phyloP scores from a whole-genome alignment of 2,329 filamentous ascomycete species.

The Exophiala xenobiotica region DNA sequence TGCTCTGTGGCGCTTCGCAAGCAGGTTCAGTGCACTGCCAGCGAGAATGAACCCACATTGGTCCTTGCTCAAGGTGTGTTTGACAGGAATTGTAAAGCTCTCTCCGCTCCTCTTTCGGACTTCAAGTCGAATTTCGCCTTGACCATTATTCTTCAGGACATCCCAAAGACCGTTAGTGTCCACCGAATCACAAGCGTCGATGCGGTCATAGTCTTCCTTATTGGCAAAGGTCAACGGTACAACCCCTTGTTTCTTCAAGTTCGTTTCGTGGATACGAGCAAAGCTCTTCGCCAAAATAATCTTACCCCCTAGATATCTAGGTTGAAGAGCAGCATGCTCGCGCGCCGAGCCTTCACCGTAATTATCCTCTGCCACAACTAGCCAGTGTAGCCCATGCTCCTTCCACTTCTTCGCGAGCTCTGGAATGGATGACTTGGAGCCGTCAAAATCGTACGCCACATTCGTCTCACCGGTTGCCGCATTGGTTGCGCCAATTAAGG shows the following conservation, averaged over 20 bases:
- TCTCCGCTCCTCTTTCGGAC: conserved; percentile 66
- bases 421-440: conserved; percentile 73
- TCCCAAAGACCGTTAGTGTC: conserved; percentile 79
- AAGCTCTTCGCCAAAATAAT: conserved; percentile 85
- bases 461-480: conserved; percentile 91
- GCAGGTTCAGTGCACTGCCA: conserved; percentile 86
- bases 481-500: conserved; percentile 90
- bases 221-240: conserved; percentile 89
- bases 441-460: conserved; percentile 82
- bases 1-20: conserved; percentile 54
- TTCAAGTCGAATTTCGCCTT: conserved; percentile 69
- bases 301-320: conserved; percentile 82
- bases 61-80: conserved; percentile 83
- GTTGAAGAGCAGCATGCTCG: conserved; percentile 87
- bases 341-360: conserved; percentile 89
- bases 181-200: conserved; percentile 80
- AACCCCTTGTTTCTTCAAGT: conserved; percentile 95
- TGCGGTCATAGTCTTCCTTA: conserved; percentile 81
- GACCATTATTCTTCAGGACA: conserved; percentile 73
- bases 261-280: conserved; percentile 91
- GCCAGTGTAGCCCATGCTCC: conserved; percentile 71
- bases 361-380: conserved; percentile 96
- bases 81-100: conserved; percentile 70
- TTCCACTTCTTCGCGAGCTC: conserved; percentile 86
- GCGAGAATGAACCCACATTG: conserved; percentile 91